A percentile compares a stretch with the other conserved stretches of the same genome.
phyloP scores from a whole-genome alignment of 192 early-diverging fungal genomes.

The Entrophospora sp. region DNA sequence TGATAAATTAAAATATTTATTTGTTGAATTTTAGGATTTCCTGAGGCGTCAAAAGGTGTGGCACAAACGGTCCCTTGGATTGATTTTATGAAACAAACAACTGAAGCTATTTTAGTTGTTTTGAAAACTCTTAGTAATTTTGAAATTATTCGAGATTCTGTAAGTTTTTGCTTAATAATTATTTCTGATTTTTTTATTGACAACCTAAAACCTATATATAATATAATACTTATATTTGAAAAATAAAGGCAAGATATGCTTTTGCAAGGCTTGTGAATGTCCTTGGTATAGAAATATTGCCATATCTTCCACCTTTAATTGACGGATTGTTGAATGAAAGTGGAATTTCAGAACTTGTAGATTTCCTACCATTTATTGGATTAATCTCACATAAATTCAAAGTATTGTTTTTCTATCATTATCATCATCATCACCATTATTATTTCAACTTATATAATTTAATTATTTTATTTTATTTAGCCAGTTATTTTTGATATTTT shows the following conservation, averaged over 20 bases:
- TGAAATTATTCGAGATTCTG: conserved; percentile 58
- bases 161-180: too few relatives aligned
- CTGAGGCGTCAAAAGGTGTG: conserved; percentile 35
- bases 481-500: conserved; percentile 55
- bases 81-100: conserved; percentile 69
- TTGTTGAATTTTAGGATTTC: conserved; percentile 46
- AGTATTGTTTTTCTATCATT: conserved; percentile 36
- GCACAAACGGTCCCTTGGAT: conserved; percentile 45
- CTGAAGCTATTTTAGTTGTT: conserved; percentile 64
- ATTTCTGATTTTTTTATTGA: too few relatives aligned
- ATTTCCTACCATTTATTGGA: conserved; percentile 79
- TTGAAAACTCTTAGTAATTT: conserved; percentile 54
- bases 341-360: conserved; percentile 67
- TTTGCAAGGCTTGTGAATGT: conserved; percentile 83
- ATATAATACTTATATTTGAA: neutral
- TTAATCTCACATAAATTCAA: conserved; percentile 88
- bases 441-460: neutral
- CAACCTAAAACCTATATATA: neutral
- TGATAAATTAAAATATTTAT: neutral
- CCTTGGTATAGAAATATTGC: conserved; percentile 73
- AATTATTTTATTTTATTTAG: conserved; percentile 23
- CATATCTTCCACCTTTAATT: conserved; percentile 70
- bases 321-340: conserved; percentile 68
- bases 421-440: conserved; percentile 13
- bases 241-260: conserved; percentile 52